Percentiles rank a stretch among this genome's conserved stretches.
Evolutionary conservation across 805 yeast genomes (phyloP).

Genomic region (Wickerhamomyces kurtzmanii): DNA sequence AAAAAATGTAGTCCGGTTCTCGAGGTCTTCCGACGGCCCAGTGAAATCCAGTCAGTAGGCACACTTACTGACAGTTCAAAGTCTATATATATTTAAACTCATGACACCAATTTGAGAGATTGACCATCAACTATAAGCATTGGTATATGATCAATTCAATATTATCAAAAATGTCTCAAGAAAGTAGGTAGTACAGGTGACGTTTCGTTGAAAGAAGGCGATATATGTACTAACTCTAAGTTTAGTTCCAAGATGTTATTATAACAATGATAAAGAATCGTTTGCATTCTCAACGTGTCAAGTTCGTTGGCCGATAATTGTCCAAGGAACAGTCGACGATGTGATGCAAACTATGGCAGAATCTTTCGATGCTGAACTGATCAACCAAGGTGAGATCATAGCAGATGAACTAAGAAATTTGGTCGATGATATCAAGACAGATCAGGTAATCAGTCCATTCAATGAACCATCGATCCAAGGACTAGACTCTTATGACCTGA

Average conservation of each 20-base stretch:
- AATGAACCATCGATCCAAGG: slow-evolving; percentile 30
- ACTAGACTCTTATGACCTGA: slow-evolving; percentile 52
- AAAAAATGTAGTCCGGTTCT: too few relatives aligned
- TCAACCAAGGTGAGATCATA: slow-evolving; percentile 38
- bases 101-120: too few relatives aligned
- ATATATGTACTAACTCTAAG: too few relatives aligned
- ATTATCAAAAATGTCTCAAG: too few relatives aligned
- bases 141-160: too few relatives aligned
- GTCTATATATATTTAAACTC: too few relatives aligned
- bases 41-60: too few relatives aligned
- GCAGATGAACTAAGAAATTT: slow-evolving; percentile 29
- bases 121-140: too few relatives aligned
- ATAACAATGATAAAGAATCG: slow-evolving; percentile 60
- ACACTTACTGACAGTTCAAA: too few relatives aligned
- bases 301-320: slow-evolving; percentile 81
- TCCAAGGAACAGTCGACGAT: slow-evolving; percentile 61
- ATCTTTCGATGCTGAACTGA: slow-evolving; percentile 15
- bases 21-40: too few relatives aligned
- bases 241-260: slow-evolving; percentile 30
- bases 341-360: slow-evolving; percentile 26
- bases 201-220: too few relatives aligned
- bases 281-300: slow-evolving; percentile 78
- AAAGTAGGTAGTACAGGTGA: too few relatives aligned
- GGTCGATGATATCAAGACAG: slow-evolving; percentile 31
- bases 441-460: slow-evolving; percentile 32